Conservation (phyloP, 2,329 filamentous ascomycete species). For the Sporothrix globosa region DNA sequence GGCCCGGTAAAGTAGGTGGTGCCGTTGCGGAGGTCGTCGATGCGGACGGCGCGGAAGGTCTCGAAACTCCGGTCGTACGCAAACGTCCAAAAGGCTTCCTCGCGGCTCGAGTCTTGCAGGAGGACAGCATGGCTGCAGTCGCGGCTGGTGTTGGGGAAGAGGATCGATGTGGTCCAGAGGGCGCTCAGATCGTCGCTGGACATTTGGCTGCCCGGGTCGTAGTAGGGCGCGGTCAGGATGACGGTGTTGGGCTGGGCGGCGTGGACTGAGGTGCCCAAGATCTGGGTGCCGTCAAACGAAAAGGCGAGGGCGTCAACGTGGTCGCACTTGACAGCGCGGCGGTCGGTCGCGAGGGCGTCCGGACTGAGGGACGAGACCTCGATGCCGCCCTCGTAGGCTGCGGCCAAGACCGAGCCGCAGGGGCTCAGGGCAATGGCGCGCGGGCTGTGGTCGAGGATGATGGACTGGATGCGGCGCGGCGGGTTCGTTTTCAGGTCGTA, state of each 20-base stretch:
- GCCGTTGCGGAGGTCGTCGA: conserved; percentile 74
- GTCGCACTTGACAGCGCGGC: conserved; percentile 77
- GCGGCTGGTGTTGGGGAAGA: conserved; percentile 79
- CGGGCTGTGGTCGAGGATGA: conserved; percentile 77
- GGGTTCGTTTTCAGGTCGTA: conserved; percentile 70
- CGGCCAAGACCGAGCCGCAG: conserved; percentile 78
- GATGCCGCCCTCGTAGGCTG: conserved; percentile 85
- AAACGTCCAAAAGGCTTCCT: conserved; percentile 75
- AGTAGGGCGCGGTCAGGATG: conserved; percentile 77
- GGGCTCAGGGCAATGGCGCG: conserved; percentile 79
- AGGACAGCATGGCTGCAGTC: conserved; percentile 78
- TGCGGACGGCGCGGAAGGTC: conserved; percentile 75
- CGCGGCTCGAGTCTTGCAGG: conserved; percentile 61
- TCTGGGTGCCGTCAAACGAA: conserved; percentile 75
- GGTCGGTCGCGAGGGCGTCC: conserved; percentile 65
- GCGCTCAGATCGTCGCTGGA: conserved; percentile 70
- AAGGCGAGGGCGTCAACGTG: conserved; percentile 74
- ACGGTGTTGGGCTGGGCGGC: conserved; percentile 70
- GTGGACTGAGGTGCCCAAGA: conserved; percentile 73
- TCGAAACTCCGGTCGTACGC: conserved; percentile 77
- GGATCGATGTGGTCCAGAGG: conserved; percentile 82
- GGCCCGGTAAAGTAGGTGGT: conserved; percentile 80
- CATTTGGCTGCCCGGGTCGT: conserved; percentile 69
- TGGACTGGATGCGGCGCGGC: conserved; percentile 71
- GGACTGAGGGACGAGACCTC: conserved; percentile 78